These are phyloP conservation scores for Trebouxia sp. DNA, from an alignment of 139 green algal genomes.

Conservation along the genomic window DNA sequence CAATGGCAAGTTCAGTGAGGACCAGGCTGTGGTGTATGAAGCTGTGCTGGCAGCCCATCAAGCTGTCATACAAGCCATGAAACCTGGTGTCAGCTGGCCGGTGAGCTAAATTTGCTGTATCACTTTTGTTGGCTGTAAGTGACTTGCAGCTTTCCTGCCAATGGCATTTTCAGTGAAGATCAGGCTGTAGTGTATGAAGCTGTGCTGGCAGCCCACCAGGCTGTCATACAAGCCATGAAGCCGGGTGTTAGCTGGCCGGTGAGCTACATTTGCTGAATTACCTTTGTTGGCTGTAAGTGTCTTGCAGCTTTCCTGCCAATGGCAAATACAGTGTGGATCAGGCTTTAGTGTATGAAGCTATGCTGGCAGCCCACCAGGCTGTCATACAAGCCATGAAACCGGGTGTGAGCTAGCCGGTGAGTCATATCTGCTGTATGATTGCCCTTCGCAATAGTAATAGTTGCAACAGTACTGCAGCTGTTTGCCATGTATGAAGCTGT, in stretches of 20 bases:
- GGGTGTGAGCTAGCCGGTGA: slow-evolving; percentile 78
- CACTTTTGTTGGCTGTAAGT: neutral
- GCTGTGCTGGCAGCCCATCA: slow-evolving; percentile 72
- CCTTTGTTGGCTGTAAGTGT: slow-evolving; percentile 37
- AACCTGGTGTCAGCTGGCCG: slow-evolving; percentile 80
- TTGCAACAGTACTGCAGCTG: slow-evolving; percentile 73
- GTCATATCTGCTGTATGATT: neutral
- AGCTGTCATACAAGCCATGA: slow-evolving; percentile 64
- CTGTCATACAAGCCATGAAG: slow-evolving; percentile 66
- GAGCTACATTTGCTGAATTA: neutral
- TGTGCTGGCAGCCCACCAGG: slow-evolving; percentile 69
- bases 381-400: slow-evolving; percentile 74
- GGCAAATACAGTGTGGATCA: slow-evolving; percentile 80
- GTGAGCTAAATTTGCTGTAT: slow-evolving; percentile 32
- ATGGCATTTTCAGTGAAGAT: slow-evolving; percentile 73
- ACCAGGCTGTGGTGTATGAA: slow-evolving; percentile 77
- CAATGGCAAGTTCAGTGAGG: slow-evolving; percentile 72
- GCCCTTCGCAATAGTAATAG: no score
- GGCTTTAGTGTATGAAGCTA: slow-evolving; percentile 73
- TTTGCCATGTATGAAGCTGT: slow-evolving; percentile 83
- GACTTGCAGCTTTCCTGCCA: slow-evolving; percentile 79
- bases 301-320: slow-evolving; percentile 73
- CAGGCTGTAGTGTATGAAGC: slow-evolving; percentile 78
- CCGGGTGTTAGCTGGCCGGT: slow-evolving; percentile 82
- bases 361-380: slow-evolving; percentile 66